A percentile compares a stretch with the other conserved stretches of the same genome.
These are phyloP conservation scores for Rosa persica DNA, from an alignment of 306 rosid species.

Conservation along the genomic window DNA sequence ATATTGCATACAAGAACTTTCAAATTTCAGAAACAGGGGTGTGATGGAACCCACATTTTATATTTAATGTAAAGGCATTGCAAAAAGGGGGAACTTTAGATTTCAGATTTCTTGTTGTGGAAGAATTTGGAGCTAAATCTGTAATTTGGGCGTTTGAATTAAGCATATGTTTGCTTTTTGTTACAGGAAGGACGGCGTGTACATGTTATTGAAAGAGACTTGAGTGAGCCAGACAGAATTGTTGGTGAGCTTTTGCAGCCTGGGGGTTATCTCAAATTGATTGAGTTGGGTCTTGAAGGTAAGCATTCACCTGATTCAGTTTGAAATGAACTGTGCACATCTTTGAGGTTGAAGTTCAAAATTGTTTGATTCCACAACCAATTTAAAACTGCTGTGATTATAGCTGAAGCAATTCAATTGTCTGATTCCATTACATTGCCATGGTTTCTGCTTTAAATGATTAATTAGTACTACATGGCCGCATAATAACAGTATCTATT, in stretches of 20 bases:
- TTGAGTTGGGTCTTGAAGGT: slow-evolving; percentile 81
- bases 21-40: background rate
- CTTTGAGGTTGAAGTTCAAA: background rate
- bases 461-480: background rate
- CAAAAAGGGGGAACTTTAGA: background rate
- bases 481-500: slow-evolving; percentile 5
- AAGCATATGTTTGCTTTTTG: background rate
- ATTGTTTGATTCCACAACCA: background rate
- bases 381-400: background rate
- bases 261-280: slow-evolving; percentile 76
- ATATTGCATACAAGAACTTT: background rate
- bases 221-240: slow-evolving; percentile 76
- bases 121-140: background rate
- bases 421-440: background rate
- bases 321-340: background rate
- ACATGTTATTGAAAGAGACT: slow-evolving; percentile 78
- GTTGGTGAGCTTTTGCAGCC: slow-evolving; percentile 90
- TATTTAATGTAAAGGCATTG: background rate
- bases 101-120: background rate
- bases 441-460: background rate
- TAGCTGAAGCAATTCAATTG: background rate
- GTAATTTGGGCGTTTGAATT: background rate
- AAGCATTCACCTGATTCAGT: slow-evolving; percentile 12
- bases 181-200: slow-evolving; percentile 72
- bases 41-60: background rate